Base-by-base conservation (phyloP, 2,329 filamentous ascomycete genomes). In the Penicillium sp. region DNA sequence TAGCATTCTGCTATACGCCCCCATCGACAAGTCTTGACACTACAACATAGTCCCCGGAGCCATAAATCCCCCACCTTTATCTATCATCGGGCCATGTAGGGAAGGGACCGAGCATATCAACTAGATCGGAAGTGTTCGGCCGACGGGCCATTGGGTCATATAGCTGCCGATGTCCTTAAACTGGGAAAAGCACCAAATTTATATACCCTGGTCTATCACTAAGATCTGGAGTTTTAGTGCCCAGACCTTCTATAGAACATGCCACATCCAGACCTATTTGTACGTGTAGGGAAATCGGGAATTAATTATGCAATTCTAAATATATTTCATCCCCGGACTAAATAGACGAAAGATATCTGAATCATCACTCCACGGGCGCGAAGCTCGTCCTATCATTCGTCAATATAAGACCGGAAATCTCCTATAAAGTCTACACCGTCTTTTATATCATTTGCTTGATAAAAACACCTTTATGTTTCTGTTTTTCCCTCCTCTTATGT, bases 301-400 rank as follows among this genome's bases (percentile, higher is more conserved):
- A 22, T 22, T n/a, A n/a, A n/a, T n/a, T n/a, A n/a, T n/a, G n/a
- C n/a, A 22, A 22, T 22, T 22, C 22, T 22, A 22, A 22, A 22
- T 22, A 22, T 22, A 22, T 22, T 22, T 4, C 3, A 22, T 22
- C 22, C 22, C 22, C 22, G 22, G 22, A 22, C 22, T 22, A 22
- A 22, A 22, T 22, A 22, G 22, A 22, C 22, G n/a, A n/a, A 7
- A 28, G 12, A 14, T 43, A 31, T 45, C 14, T 30, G 28, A 26
- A 40, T 42, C 47, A 50, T 19, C 25, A 17, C 33, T 37, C 52
- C 62, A 68, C 66, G 66, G 62, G 66, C 48, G 46, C 58, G 9
- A 26, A 57, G 6, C 56, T 50, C 38, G 55, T 36, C 11, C 55
- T 62, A 57, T 61, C 60, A 69, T 69, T 69, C 66, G 66, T 59